phyloP scores from a whole-genome alignment of 192 early-diverging fungal genomes.

The Backusella tarrabulga region DNA sequence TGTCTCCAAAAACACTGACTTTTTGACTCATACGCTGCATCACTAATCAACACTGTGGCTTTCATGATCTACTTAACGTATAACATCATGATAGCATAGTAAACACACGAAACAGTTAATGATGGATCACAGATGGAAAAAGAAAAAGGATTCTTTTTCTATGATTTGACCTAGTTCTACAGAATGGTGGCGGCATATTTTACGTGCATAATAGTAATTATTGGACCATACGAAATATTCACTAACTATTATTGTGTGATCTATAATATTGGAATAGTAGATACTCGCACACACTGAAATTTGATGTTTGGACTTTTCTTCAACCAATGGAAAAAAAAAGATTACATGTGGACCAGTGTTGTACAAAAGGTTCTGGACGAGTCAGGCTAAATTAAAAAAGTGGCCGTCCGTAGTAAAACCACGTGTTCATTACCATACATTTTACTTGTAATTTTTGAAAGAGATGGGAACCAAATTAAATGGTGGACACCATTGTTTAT shows the following conservation, averaged over 20 bases:
- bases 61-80: background rate
- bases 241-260: background rate
- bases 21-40: background rate
- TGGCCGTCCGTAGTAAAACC: background rate
- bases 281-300: background rate
- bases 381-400: conserved; percentile 10
- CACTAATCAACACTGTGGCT: background rate
- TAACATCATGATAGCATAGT: background rate
- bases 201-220: background rate
- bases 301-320: background rate
- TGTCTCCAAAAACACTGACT: background rate
- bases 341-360: background rate
- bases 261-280: background rate
- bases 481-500: background rate
- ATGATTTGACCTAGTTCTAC: background rate
- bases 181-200: background rate
- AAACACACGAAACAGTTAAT: background rate
- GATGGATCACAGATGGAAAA: background rate
- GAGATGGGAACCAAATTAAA: background rate
- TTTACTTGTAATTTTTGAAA: background rate
- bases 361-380: background rate
- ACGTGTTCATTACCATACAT: background rate
- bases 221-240: background rate
- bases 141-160: background rate
- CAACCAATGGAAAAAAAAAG: background rate